phyloP scores from a whole-genome alignment of 2,329 filamentous ascomycete species.

The Bertia moriformis region DNA sequence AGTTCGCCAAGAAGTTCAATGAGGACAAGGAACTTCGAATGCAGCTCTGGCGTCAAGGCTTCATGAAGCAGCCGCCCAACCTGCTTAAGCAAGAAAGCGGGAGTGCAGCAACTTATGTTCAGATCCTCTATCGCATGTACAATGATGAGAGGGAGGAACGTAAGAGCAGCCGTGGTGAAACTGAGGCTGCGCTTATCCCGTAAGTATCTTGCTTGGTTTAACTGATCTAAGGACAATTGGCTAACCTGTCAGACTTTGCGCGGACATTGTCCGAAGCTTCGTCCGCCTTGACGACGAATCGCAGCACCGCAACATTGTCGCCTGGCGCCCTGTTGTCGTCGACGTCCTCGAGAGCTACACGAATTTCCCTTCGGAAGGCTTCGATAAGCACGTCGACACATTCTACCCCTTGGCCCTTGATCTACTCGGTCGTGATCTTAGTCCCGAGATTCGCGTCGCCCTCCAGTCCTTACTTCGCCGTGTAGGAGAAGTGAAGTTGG shows the following conservation, averaged over 20 bases:
- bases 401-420: constrained; percentile 84
- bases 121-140: constrained; percentile 95
- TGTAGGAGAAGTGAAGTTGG: constrained; percentile 64
- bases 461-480: constrained; percentile 65
- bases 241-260: constrained; percentile 45
- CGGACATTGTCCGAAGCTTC: constrained; percentile 81
- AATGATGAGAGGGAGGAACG: constrained; percentile 75
- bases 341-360: constrained; percentile 90
- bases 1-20: constrained; percentile 95
- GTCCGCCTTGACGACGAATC: constrained; percentile 82
- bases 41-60: constrained; percentile 88
- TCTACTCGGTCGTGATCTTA: constrained; percentile 68
- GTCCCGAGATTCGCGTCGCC: constrained; percentile 61
- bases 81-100: constrained; percentile 93
- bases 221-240: neutral
- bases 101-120: constrained; percentile 84
- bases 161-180: constrained; percentile 63
- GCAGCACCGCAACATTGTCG: constrained; percentile 90
- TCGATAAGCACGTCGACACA: constrained; percentile 61
- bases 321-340: constrained; percentile 93
- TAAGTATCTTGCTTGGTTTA: neutral
- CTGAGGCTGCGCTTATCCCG: constrained; percentile 82
- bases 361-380: constrained; percentile 67
- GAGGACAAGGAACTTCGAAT: constrained; percentile 91
- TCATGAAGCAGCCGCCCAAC: constrained; percentile 99